These are phyloP conservation scores for Malus hybrid DNA, from an alignment of 331 rosid genomes.

Conservation along the genomic window DNA sequence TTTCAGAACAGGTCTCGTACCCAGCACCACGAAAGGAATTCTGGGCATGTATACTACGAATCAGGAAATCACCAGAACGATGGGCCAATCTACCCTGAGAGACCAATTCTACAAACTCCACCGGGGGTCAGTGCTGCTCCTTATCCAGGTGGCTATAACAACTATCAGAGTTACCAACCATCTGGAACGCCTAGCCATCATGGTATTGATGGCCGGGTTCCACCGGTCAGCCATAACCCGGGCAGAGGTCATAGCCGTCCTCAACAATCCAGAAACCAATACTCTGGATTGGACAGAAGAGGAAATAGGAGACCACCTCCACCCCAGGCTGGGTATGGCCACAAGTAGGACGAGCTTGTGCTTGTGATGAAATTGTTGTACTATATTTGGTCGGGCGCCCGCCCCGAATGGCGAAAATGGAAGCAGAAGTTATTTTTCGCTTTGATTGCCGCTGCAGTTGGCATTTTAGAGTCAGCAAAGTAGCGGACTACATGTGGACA, in stretches of 20 bases:
- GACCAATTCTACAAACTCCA: slow-evolving; percentile 17
- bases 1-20: slow-evolving; percentile 31
- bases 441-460: background rate
- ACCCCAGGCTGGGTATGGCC: slow-evolving; percentile 40
- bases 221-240: slow-evolving; percentile 19
- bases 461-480: background rate
- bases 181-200: slow-evolving; percentile 25
- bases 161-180: slow-evolving; percentile 33
- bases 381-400: slow-evolving; percentile 9
- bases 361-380: slow-evolving; percentile 34
- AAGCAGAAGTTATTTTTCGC: background rate
- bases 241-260: slow-evolving; percentile 32
- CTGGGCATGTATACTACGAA: slow-evolving; percentile 30
- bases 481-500: no score
- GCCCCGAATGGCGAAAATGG: background rate
- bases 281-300: slow-evolving; percentile 43
- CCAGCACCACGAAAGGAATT: slow-evolving; percentile 37
- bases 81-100: slow-evolving; percentile 22
- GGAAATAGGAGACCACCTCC: slow-evolving; percentile 40
- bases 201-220: slow-evolving; percentile 32
- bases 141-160: slow-evolving; percentile 28
- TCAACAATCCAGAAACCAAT: slow-evolving; percentile 48
- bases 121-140: slow-evolving; percentile 18
- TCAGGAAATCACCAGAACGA: slow-evolving; percentile 36
- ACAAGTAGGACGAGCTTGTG: slow-evolving; percentile 20